phyloP scores from a whole-genome alignment of 345 rosid genomes.

The Citrus cavaleriei region DNA sequence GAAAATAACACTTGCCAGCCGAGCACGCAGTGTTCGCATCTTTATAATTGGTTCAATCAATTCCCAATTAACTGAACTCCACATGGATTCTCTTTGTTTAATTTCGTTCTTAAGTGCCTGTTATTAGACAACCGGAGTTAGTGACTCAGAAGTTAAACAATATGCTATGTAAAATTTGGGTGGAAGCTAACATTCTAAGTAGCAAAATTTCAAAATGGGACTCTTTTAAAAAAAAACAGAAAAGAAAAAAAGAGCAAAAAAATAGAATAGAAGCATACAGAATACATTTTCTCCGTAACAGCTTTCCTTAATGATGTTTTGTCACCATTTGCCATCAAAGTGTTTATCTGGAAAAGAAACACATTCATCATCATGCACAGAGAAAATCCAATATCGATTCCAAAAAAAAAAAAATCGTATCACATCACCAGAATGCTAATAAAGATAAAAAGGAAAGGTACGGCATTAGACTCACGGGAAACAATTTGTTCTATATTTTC shows the following conservation, averaged over 20 bases:
- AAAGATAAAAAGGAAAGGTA: not conserved
- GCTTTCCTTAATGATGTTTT: slow-evolving; percentile 68
- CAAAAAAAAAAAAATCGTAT: not conserved
- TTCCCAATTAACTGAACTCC: slow-evolving; percentile 83
- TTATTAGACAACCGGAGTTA: slow-evolving; percentile 2
- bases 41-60: slow-evolving; percentile 80
- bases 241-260: not conserved
- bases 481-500: not conserved
- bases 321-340: slow-evolving; percentile 67
- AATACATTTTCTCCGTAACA: slow-evolving; percentile 87
- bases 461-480: not conserved
- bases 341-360: slow-evolving; percentile 57
- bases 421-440: not conserved
- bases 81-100: slow-evolving; percentile 69
- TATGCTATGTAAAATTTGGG: not conserved
- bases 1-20: slow-evolving; percentile 57
- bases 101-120: slow-evolving; percentile 88
- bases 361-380: slow-evolving; percentile 1
- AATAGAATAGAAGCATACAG: slow-evolving; percentile 57
- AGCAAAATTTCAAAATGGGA: not conserved
- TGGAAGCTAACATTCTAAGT: not conserved
- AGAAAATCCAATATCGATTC: not conserved
- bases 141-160: not conserved
- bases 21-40: slow-evolving; percentile 86
- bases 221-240: not conserved